A percentile compares a stretch with the other conserved stretches of the same genome.
phyloP scores from a whole-genome alignment of 2,329 filamentous ascomycete species.

The Alternaria sp. region DNA sequence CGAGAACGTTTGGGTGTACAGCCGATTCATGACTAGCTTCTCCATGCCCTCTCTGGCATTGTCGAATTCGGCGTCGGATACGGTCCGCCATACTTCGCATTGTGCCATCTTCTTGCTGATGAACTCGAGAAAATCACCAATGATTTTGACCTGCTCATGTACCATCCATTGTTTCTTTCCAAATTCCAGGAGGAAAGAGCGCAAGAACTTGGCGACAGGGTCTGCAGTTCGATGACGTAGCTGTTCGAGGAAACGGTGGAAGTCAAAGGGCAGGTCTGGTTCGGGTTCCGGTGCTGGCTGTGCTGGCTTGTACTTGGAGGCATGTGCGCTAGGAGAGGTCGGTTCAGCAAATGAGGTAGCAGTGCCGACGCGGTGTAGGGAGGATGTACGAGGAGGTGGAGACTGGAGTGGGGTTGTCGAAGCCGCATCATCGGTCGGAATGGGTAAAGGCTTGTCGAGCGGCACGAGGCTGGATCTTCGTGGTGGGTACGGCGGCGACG shows the following conservation, averaged over 20 bases:
- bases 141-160: slow-evolving; percentile 99
- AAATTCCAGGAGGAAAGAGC: slow-evolving; percentile 94
- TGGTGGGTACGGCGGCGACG: slow-evolving; percentile 73
- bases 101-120: slow-evolving; percentile 98
- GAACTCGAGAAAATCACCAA: slow-evolving; percentile 93
- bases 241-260: slow-evolving; percentile 95
- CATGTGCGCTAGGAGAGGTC: slow-evolving; percentile 47
- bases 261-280: slow-evolving; percentile 89
- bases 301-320: slow-evolving; percentile 65
- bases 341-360: slow-evolving; percentile 44
- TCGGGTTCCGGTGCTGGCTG: slow-evolving; percentile 68
- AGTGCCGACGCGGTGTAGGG: slow-evolving; percentile 44
- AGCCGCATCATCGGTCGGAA: slow-evolving; percentile 34
- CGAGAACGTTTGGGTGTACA: slow-evolving; percentile 96
- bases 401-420: slow-evolving; percentile 38
- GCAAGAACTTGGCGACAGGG: slow-evolving; percentile 92
- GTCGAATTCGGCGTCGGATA: slow-evolving; percentile 96
- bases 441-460: slow-evolving; percentile 57
- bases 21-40: slow-evolving; percentile 97
- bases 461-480: slow-evolving; percentile 87
- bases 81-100: slow-evolving; percentile 95
- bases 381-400: slow-evolving; percentile 49
- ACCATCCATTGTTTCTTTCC: slow-evolving; percentile 99
- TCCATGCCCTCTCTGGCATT: slow-evolving; percentile 99
- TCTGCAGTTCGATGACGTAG: slow-evolving; percentile 97